Base-by-base conservation (phyloP, 2,329 filamentous ascomycete species). In the Cercospora beticola region DNA sequence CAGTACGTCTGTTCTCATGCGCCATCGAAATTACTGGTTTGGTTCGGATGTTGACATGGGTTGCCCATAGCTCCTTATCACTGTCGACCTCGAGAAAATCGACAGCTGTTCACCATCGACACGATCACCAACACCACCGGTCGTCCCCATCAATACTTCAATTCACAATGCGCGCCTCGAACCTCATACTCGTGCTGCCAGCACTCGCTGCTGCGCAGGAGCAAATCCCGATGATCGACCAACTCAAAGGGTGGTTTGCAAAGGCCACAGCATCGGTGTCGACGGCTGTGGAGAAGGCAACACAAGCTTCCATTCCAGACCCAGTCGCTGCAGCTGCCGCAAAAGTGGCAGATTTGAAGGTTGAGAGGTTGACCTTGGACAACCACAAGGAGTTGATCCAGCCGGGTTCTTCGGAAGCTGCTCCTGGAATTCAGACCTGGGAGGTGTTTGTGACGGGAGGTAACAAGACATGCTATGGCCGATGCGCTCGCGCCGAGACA, bases 401-500 rank as follows among this genome's bases (percentile, higher is more conserved):
- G 62, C 86, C 88, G 31, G 87, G 90, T 67, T 83, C 87, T 69
- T 80, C 87, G 8, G 86, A 81, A 30, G 85, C 86, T 70, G 86
- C 77, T 64, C 78, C 86, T 10, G 85, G 81, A 7, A 89, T 91
- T 5, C 89, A 90, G 80, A 89, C 93, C 81, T 93, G 90, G 90
- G 89, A 91, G 84, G 83, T 94, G 70, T 85, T 91, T 73, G 82
- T 92, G 73, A 91, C 89, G 9, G 92, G 92, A 66, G 85, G 90
- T 74, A 93, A 94, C 84, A 90, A 89, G 82, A 93, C 91, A 33
- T 94, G 92, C 82, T 90, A 86, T 77, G 91, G 90, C 74, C 84
- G 87, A 76, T 94, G 92, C 80, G 84, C 77, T 52, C 83, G 82
- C 69, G 81, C 89, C 64, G 90, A 92, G 76, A 81, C 82, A 67